Evolutionary conservation across 1,284 basidiomycete species (phyloP).

Genomic region (Cutaneotrichosporon sp.): DNA sequence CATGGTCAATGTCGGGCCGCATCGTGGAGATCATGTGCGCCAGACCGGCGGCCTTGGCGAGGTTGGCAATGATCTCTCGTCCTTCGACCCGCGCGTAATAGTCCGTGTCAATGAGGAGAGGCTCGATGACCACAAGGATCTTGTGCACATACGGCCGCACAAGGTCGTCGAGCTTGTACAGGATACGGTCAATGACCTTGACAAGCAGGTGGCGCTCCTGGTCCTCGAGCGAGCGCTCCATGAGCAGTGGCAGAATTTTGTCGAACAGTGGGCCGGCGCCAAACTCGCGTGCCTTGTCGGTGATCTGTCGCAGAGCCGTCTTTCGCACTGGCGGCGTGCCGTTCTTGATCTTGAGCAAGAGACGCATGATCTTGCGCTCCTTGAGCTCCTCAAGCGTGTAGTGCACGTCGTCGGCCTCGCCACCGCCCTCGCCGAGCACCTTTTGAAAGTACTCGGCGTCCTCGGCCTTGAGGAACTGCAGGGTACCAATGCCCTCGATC

Average conservation of each 20-base stretch:
- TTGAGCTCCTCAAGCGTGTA: slow-evolving; percentile 97
- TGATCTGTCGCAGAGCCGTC: slow-evolving; percentile 94
- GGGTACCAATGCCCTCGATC: slow-evolving; percentile 93
- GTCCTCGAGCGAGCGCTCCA: slow-evolving; percentile 98
- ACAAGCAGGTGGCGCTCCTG: slow-evolving; percentile 97
- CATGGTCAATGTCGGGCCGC: slow-evolving; percentile 99
- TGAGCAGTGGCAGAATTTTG: slow-evolving; percentile 95
- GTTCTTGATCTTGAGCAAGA: slow-evolving; percentile 99
- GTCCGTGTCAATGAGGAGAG: slow-evolving; percentile 97
- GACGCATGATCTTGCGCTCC: slow-evolving; percentile 98
- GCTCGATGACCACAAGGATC: slow-evolving; percentile 98
- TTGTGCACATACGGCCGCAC: slow-evolving; percentile 99
- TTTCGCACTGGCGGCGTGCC: slow-evolving; percentile 98
- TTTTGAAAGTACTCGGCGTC: slow-evolving; percentile 98
- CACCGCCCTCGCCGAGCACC: slow-evolving; percentile 73
- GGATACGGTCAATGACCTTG: slow-evolving; percentile 97
- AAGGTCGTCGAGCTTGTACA: slow-evolving; percentile 98
- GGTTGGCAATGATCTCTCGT: slow-evolving; percentile 97
- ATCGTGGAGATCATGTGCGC: slow-evolving; percentile 99
- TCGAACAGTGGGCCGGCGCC: slow-evolving; percentile 99
- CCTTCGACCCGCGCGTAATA: slow-evolving; percentile 99
- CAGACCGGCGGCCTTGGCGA: slow-evolving; percentile 96
- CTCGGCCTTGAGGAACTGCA: slow-evolving; percentile 97
- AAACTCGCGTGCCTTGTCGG: slow-evolving; percentile 98
- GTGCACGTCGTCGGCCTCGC: slow-evolving; percentile 78